Conservation (phyloP, 1,139 yeast species). For the Zygosaccharomyces sapae region DNA sequence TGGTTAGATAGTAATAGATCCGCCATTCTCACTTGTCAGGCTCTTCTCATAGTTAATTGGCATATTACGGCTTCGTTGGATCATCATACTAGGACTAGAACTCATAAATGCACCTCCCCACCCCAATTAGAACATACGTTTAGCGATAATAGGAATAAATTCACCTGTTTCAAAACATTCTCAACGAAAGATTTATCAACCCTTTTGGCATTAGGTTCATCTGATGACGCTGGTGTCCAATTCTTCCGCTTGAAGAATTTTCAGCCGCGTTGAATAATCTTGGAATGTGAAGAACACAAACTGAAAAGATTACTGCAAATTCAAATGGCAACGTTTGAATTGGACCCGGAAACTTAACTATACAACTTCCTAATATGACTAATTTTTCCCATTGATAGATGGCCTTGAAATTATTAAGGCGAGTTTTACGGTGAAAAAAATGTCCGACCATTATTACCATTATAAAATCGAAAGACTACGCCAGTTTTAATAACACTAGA, state of each 20-base stretch:
- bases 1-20: conserved; percentile 17
- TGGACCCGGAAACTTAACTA: not conserved
- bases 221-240: conserved; percentile 1
- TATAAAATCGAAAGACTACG: not conserved
- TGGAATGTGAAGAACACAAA: not conserved
- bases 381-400: not conserved
- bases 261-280: not conserved
- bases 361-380: too few species aligned
- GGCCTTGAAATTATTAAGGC: not conserved
- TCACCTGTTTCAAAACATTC: conserved; percentile 12
- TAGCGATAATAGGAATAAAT: conserved; percentile 1
- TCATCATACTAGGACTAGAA: conserved; percentile 2
- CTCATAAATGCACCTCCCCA: conserved; percentile 5
- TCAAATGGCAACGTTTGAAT: not conserved
- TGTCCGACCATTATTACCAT: not conserved
- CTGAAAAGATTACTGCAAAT: not conserved
- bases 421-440: not conserved
- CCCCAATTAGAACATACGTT: conserved; percentile 8
- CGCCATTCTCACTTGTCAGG: conserved; percentile 17
- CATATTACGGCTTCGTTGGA: conserved; percentile 2
- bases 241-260: conserved; percentile 6
- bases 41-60: conserved; percentile 13
- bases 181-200: not conserved
- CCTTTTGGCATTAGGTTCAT: conserved; percentile 9
- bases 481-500: not conserved